Conservation (phyloP, 306 rosid genomes). For the Arachis hypogaea region DNA sequence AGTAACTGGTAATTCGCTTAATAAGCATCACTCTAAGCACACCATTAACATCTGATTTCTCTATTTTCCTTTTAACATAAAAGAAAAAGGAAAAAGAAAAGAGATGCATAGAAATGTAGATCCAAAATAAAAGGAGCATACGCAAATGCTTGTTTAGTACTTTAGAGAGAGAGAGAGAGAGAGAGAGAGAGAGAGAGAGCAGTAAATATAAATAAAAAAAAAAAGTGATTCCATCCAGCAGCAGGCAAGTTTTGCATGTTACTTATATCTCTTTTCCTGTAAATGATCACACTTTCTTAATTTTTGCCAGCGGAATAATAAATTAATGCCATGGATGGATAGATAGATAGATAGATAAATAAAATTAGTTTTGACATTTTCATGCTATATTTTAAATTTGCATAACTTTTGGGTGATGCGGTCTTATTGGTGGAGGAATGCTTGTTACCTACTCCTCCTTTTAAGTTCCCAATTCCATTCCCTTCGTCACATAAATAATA, state of each 20-base stretch:
- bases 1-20: not conserved
- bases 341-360: too few species aligned
- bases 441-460: slow-evolving; percentile 94
- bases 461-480: slow-evolving; percentile 50
- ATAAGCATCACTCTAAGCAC: not conserved
- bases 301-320: slow-evolving; percentile 25
- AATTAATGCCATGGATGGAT: not conserved
- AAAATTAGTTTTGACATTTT: slow-evolving; percentile 9
- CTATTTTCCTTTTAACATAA: not conserved
- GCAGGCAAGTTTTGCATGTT: slow-evolving; percentile 57
- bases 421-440: slow-evolving; percentile 70
- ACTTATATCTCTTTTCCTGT: slow-evolving; percentile 46
- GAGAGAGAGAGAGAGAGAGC: slow-evolving; percentile 19
- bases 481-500: not conserved
- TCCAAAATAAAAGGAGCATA: not conserved
- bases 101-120: not conserved
- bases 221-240: slow-evolving; percentile 26
- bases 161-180: not conserved
- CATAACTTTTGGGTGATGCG: slow-evolving; percentile 55
- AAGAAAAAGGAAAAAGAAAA: too few species aligned
- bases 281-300: slow-evolving; percentile 46
- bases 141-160: not conserved
- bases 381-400: not conserved
- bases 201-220: slow-evolving; percentile 39
- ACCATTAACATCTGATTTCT: not conserved